These are phyloP conservation scores for Vinca minor DNA, from an alignment of 257 asterid species.

Conservation along the genomic window DNA sequence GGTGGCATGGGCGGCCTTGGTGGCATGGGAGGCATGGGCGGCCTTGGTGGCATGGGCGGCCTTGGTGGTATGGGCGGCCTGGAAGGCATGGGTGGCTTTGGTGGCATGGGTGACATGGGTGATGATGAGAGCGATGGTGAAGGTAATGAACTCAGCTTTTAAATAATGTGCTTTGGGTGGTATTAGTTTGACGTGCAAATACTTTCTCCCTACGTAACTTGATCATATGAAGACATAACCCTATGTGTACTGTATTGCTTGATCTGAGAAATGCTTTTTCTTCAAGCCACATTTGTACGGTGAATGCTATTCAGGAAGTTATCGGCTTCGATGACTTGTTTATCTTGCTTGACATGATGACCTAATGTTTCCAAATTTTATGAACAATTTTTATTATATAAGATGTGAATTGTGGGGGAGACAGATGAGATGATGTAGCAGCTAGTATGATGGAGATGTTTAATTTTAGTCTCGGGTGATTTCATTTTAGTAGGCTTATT, in stretches of 20 bases:
- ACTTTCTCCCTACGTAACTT: background rate
- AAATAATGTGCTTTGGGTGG: background rate
- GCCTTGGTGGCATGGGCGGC: conserved; percentile 37
- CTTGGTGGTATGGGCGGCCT: conserved; percentile 22
- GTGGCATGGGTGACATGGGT: conserved; percentile 59
- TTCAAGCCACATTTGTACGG: background rate
- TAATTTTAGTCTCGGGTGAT: background rate
- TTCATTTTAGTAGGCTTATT: background rate
- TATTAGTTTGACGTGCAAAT: background rate
- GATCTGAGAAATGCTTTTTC: background rate
- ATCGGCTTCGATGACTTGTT: background rate
- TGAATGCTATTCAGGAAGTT: background rate
- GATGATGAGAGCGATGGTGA: too few relatives aligned
- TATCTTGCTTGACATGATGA: background rate
- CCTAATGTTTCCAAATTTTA: background rate
- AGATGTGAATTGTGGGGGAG: too few relatives aligned
- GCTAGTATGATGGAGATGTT: background rate
- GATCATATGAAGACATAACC: background rate
- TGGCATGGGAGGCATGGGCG: conserved; percentile 23
- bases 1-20: conserved; percentile 36
- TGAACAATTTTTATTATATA: too few relatives aligned
- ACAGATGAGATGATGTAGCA: background rate
- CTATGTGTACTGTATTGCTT: background rate
- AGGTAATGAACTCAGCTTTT: conserved; percentile 35
- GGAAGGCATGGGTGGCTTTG: too few relatives aligned